Evolutionary conservation across 345 rosid species (phyloP), one percentile per base, ranked within the genome.

Genomic region (Euphorbia tirucalli): DNA sequence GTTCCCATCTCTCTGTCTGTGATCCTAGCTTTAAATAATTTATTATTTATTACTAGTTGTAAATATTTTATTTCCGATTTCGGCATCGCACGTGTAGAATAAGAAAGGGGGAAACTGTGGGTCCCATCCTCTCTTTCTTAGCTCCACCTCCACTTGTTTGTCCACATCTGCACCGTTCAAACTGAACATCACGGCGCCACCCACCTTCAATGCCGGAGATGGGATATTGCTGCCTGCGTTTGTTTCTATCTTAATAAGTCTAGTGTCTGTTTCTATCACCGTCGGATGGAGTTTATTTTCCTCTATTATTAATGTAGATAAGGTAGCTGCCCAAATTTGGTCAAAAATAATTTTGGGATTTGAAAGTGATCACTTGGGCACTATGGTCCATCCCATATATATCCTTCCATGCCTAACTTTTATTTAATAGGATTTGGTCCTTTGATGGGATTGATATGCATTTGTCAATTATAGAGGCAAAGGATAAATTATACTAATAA

Each of bases 91-190:
- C 81, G 78, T 79, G 79, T 19, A 79, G 69, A 66, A 75, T 43
- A 35, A 3, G 62, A 28, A 63, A 63, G 63, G 65, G 67, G 7
- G n/a, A 2, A 32, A 15, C 9, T 43, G 35, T 11, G 71, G 83
- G 67, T 46, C 74, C 68, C 41, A 39, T 61, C 31, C 43, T 28
- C 14, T 22, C 31, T 35, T 35, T 35, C 39, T 35, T 35, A 35
- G 39, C 39, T 35, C 7, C 7, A 3, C 39, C 39, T 35, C 39
- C 39, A 57, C 13, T 39, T 32, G 31, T 59, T 65, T 66, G 83
- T 76, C 77, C 64, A 32, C 16, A 60, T 77, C 65, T 43, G 59
- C 37, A 66, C 75, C 71, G 71, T 79, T 77, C 80, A 79, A 75
- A 77, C 78, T 44, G 49, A 77, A 60, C 80, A 37, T 77, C 75